These are phyloP conservation scores for Solanum hybrid DNA, from an alignment of 305 asterid genomes.

Conservation along the genomic window DNA sequence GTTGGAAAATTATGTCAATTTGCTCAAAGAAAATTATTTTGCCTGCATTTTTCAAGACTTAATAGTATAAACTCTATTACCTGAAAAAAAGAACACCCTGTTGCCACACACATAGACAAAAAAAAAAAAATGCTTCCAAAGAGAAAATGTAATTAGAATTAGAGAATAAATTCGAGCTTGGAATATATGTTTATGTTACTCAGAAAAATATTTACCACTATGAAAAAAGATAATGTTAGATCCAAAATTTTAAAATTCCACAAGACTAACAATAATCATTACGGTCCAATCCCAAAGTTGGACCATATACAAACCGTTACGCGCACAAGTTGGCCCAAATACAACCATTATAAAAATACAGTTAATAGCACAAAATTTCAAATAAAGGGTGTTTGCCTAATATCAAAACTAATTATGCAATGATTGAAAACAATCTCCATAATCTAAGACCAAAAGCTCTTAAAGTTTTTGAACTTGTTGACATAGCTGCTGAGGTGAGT, in stretches of 20 bases:
- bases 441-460: neutral
- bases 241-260: neutral
- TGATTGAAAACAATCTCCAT: neutral
- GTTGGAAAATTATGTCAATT: neutral
- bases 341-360: neutral
- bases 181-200: neutral
- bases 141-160: neutral
- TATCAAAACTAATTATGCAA: neutral
- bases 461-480: neutral
- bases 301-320: neutral
- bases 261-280: neutral
- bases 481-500: neutral
- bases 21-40: neutral
- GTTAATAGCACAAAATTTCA: neutral
- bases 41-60: neutral
- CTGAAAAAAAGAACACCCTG: fast-evolving
- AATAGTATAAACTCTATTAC: no score
- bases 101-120: neutral
- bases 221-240: neutral
- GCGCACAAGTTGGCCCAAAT: neutral
- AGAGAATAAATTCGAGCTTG: neutral
- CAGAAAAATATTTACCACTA: neutral
- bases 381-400: neutral
- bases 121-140: neutral
- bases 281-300: neutral